Base-by-base conservation (phyloP, 179 eudicot species). In the Camellia oleifera region DNA sequence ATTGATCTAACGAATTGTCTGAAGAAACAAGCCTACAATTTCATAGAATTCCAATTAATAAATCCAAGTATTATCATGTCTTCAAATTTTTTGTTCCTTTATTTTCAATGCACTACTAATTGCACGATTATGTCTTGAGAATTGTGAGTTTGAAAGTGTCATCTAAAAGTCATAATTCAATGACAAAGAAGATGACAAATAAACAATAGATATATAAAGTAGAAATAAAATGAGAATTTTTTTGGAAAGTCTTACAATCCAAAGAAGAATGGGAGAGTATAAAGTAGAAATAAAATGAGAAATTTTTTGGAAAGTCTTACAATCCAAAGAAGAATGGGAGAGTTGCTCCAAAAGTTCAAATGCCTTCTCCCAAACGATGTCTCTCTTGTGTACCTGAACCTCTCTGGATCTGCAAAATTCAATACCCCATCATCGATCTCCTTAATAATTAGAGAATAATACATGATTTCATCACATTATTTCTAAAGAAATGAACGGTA, bases 321-420 rank as follows among this genome's bases (percentile, higher is more conserved):
- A 15, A 80, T 85, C 91, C 91, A 88, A 7, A 85, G 84, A 10
- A 90, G 83, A 74, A 87, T 14, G 9, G 91, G 79, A 15, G 88
- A 83, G 4, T 60, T 72, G 81, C 91, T 88, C 91, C 93, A 90
- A 76, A 84, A 82, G 32, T 67, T 83, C 82, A 90, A 63, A 81
- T 90, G 93, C 77, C 93, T 82, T 58, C 86, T 79, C 2, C 93
- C 93, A 58, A 90, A 90, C 20, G 91, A 84, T 5, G 93, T 90
- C 54, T 90, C 93, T 72, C 93, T 81, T 2, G 91, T 84, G 56
- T 82, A 87, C 80, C 90, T 82, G 58, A 87, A 85, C 74, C 93
- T 88, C 50, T 90, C 89, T 15, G 87, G 88, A 72, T 90, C 93
- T 90, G 87, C 71, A 83, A 40, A 9, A 73, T n/a, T 5, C 4